These are phyloP conservation scores for Prillingera fragicola DNA, from an alignment of 1,284 basidiomycete genomes.

Conservation along the genomic window DNA sequence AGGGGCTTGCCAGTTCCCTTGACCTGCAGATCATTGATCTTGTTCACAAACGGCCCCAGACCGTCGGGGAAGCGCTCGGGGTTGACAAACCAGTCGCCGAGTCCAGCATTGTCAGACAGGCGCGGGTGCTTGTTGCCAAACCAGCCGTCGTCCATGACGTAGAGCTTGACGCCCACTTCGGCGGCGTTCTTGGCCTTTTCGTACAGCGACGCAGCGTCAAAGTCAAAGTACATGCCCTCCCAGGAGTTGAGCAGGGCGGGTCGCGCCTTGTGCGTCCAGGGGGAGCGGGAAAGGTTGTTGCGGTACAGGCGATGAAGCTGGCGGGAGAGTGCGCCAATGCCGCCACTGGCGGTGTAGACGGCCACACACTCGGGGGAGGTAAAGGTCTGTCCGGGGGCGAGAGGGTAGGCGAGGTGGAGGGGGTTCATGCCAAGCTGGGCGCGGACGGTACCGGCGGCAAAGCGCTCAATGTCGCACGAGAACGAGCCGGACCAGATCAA, in stretches of 20 bases:
- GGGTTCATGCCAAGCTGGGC: slow-evolving; percentile 23
- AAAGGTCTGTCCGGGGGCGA: slow-evolving; percentile 20
- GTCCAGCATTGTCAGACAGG: slow-evolving; percentile 13
- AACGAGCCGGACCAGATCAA: slow-evolving; percentile 24
- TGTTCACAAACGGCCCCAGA: slow-evolving; percentile 12
- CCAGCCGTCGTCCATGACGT: slow-evolving; percentile 35
- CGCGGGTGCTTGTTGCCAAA: slow-evolving; percentile 27
- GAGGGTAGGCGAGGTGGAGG: slow-evolving; percentile 16
- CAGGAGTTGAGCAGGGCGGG: slow-evolving; percentile 29
- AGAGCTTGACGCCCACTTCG: slow-evolving; percentile 25
- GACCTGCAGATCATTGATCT: slow-evolving; percentile 3
- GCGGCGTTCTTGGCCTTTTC: slow-evolving; percentile 15
- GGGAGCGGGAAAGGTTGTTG: slow-evolving; percentile 15
- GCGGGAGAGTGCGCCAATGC: slow-evolving; percentile 23
- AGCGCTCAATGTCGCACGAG: slow-evolving; percentile 15
- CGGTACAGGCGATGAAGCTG: slow-evolving; percentile 19
- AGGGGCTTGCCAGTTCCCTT: slow-evolving; percentile 6
- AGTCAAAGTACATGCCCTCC: slow-evolving; percentile 30
- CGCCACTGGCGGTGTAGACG: slow-evolving; percentile 14
- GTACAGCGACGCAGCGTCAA: slow-evolving; percentile 13
- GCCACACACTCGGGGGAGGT: slow-evolving; percentile 24
- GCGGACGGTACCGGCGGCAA: slow-evolving; percentile 11
- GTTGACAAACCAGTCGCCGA: slow-evolving; percentile 30
- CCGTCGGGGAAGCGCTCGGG: slow-evolving; percentile 21
- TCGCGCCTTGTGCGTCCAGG: slow-evolving; percentile 10